These are phyloP conservation scores for Sporothrix variecibatus DNA, from an alignment of 2,329 filamentous ascomycete species.

Conservation along the genomic window DNA sequence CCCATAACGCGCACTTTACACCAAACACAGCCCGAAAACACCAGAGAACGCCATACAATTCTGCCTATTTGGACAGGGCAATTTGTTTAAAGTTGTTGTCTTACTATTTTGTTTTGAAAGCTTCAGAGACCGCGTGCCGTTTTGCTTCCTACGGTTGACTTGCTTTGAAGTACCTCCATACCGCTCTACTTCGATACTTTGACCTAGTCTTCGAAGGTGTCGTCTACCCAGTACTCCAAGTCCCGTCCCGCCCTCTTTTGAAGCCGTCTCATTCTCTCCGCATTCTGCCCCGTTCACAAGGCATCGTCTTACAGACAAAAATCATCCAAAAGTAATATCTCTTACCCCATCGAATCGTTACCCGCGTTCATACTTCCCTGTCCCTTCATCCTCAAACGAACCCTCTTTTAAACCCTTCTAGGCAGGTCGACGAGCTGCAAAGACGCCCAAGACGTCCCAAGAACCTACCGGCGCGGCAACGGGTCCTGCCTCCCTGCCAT, in stretches of 20 bases:
- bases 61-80: not conserved
- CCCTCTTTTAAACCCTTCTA: conserved; percentile 20
- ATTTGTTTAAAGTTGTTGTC: not conserved
- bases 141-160: not conserved
- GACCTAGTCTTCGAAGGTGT: not conserved
- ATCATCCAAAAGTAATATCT: not conserved
- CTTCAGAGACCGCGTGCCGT: not conserved
- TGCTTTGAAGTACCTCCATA: not conserved
- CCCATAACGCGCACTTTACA: not conserved
- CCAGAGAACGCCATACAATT: not conserved
- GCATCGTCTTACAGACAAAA: not conserved
- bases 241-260: not conserved
- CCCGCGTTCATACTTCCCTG: not conserved
- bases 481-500: conserved; percentile 14
- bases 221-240: not conserved
- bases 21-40: not conserved
- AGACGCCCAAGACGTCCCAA: not conserved
- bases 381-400: not conserved
- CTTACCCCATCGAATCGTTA: conserved; percentile 9
- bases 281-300: conserved; percentile 1
- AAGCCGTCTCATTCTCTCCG: not conserved
- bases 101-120: not conserved
- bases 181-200: not conserved
- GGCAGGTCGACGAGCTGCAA: conserved; percentile 20
- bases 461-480: conserved; percentile 5